Conservation (phyloP, 345 rosid species). For the Sapria himalayana region DNA sequence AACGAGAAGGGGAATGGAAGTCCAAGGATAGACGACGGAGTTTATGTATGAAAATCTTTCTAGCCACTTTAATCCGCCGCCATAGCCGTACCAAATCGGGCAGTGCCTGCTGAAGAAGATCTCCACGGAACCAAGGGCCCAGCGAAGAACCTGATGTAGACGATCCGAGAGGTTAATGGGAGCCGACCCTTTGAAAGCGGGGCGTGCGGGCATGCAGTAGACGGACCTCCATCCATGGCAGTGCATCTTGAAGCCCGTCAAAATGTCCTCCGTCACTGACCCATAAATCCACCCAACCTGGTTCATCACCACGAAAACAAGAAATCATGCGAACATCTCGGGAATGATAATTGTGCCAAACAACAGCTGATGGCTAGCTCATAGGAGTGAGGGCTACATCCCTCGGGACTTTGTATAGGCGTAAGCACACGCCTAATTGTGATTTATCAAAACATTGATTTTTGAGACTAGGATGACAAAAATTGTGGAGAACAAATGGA, state of each 20-base stretch:
- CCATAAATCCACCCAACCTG: conserved; percentile 98
- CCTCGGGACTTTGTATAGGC: too few relatives aligned
- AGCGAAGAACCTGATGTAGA: conserved; percentile 82
- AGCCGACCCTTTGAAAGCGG: conserved; percentile 91
- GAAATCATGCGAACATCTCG: conserved; percentile 5
- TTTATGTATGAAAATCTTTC: conserved; percentile 86
- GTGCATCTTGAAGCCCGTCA: conserved; percentile 95
- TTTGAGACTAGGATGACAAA: conserved; percentile 2
- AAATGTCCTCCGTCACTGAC: conserved; percentile 81
- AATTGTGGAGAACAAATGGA: background rate
- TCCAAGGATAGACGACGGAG: conserved; percentile 89
- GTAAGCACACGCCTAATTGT: too few relatives aligned
- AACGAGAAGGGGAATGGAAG: conserved; percentile 67
- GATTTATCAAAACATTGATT: too few relatives aligned
- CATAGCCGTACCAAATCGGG: conserved; percentile 95
- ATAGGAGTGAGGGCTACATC: too few relatives aligned
- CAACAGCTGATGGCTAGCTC: too few relatives aligned
- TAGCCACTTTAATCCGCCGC: conserved; percentile 88
- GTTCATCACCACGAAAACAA: background rate
- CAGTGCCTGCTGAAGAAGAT: conserved; percentile 91
- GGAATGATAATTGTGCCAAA: too few relatives aligned
- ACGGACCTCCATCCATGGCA: conserved; percentile 99
- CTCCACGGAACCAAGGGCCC: conserved; percentile 98
- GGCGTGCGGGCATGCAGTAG: conserved; percentile 69
- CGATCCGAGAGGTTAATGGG: conserved; percentile 93